phyloP scores from a whole-genome alignment of 2,329 filamentous ascomycete genomes.

The Verticillium dahliae region DNA sequence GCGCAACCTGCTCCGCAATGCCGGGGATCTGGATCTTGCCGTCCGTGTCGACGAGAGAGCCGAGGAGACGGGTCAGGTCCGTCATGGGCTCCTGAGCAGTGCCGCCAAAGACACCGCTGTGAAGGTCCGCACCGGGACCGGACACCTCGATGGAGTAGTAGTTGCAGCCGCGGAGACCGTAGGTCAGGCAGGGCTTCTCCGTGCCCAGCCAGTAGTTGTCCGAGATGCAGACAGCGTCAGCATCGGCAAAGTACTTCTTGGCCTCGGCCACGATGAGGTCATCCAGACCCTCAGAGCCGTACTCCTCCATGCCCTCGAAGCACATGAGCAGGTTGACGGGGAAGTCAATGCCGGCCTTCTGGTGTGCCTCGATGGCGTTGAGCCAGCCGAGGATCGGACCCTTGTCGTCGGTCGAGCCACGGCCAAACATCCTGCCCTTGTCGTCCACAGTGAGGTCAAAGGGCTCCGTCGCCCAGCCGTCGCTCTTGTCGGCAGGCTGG shows the following conservation, averaged over 20 bases:
- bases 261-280: conserved; percentile 89
- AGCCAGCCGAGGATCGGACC: conserved; percentile 95
- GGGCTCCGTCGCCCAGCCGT: conserved; percentile 93
- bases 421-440: conserved; percentile 91
- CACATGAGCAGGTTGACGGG: conserved; percentile 98
- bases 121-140: conserved; percentile 86
- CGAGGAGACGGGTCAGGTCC: conserved; percentile 78
- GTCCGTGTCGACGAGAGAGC: conserved; percentile 76
- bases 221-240: conserved; percentile 94
- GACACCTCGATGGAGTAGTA: conserved; percentile 93
- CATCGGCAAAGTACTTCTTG: conserved; percentile 90
- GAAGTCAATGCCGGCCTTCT: conserved; percentile 89
- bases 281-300: conserved; percentile 92
- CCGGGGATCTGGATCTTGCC: conserved; percentile 95
- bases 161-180: conserved; percentile 93
- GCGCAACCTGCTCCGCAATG: conserved; percentile 86
- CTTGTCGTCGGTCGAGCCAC: conserved; percentile 96
- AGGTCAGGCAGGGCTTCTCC: conserved; percentile 96
- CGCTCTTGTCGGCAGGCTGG: conserved; percentile 85
- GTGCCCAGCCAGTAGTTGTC: conserved; percentile 99
- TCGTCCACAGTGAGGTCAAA: conserved; percentile 84
- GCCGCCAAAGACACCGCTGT: conserved; percentile 95
- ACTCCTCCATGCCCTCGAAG: conserved; percentile 99
- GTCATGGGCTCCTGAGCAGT: conserved; percentile 98
- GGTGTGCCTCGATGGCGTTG: conserved; percentile 95